Percentiles rank a stretch among this genome's conserved stretches.
phyloP scores from a whole-genome alignment of 352 stramenopile species.

The Phytophthora pinifolia region DNA sequence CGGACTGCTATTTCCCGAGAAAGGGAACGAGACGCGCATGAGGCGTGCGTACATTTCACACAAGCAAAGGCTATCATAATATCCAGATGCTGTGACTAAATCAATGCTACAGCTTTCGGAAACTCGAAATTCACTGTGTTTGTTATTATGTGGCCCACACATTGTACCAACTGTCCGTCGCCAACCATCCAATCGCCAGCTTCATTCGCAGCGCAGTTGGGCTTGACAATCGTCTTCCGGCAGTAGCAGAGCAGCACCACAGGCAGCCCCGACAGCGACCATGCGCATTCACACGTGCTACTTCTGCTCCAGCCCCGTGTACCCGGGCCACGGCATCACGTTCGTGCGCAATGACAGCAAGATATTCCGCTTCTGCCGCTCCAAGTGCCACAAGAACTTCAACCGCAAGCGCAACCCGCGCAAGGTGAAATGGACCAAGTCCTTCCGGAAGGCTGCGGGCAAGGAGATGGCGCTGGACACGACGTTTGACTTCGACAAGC shows the following conservation, averaged over 20 bases:
- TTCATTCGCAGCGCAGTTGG: no score
- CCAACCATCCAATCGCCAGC: slow-evolving; percentile 33
- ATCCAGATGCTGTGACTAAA: slow-evolving; percentile 26
- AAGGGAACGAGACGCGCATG: no score
- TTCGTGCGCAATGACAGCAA: slow-evolving; percentile 99
- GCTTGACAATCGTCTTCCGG: slow-evolving; percentile 13
- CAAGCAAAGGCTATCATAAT: slow-evolving; percentile 27
- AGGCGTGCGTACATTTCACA: slow-evolving; percentile 33
- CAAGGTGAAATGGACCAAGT: slow-evolving; percentile 99
- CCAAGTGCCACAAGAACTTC: slow-evolving; percentile 99
- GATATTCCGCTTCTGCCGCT: slow-evolving; percentile 99
- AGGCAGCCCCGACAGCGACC: slow-evolving; percentile 6
- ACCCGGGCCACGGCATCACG: slow-evolving; percentile 98
- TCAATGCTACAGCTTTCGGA: no score
- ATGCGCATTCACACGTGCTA: slow-evolving; percentile 99
- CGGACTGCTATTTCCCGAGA: slow-evolving; percentile 11
- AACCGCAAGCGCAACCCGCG: slow-evolving; percentile 99
- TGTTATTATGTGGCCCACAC: no score
- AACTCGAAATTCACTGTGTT: no score
- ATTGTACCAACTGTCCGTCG: slow-evolving; percentile 6
- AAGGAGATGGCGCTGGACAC: slow-evolving; percentile 99
- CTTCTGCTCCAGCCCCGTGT: slow-evolving; percentile 99
- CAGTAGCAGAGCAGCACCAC: slow-evolving; percentile 22
- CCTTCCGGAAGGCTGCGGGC: slow-evolving; percentile 96
- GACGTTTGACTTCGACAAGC: slow-evolving; percentile 99